phyloP scores from a whole-genome alignment of 192 early-diverging fungal genomes.

The Coemansia sp. region DNA sequence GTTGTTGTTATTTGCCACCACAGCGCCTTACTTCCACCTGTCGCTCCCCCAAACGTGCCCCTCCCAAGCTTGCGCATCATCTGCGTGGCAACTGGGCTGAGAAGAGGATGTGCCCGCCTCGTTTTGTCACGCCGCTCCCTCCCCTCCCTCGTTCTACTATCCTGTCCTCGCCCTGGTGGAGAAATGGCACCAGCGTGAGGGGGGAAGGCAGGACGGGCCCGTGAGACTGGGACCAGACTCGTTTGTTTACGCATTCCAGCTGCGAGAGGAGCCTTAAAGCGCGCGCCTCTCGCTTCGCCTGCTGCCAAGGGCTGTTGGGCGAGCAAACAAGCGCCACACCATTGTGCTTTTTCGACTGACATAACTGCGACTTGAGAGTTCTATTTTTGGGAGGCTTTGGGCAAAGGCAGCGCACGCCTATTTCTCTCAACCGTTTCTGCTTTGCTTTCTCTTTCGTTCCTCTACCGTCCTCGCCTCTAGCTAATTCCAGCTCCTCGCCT shows the following conservation, averaged over 20 bases:
- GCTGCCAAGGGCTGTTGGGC: no score
- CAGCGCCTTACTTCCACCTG: neutral
- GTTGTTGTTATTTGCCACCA: neutral
- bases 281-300: neutral
- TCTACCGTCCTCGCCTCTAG: conserved; percentile 4
- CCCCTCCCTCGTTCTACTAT: neutral
- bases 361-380: neutral
- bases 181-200: neutral
- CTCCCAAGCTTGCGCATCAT: neutral
- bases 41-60: neutral
- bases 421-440: neutral
- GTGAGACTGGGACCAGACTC: neutral
- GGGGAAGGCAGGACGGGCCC: neutral
- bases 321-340: neutral
- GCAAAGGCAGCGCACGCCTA: neutral
- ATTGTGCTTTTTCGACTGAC: conserved; percentile 3
- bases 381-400: conserved; percentile 5
- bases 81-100: neutral
- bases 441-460: neutral
- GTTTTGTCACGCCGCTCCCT: conserved; percentile 3
- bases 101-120: neutral
- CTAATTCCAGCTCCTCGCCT: neutral
- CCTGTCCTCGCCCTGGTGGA: conserved; percentile 3
- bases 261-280: neutral
- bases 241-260: neutral